phyloP scores from a whole-genome alignment of 805 yeast genomes.

The Nakazawaea ishiwadae region DNA sequence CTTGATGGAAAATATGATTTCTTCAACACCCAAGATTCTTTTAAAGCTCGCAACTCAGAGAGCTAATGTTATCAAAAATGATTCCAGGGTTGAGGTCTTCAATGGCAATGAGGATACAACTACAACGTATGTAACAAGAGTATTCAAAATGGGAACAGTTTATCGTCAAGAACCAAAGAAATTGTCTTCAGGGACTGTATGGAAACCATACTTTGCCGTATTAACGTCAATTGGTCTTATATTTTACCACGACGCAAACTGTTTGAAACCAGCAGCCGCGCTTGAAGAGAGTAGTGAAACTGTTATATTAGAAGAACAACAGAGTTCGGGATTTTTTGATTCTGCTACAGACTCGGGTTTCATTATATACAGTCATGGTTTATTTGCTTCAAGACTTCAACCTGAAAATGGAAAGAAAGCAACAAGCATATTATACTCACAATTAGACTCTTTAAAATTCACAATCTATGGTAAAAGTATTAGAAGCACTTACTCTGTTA shows the following conservation, averaged over 20 bases:
- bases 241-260: constrained; percentile 36
- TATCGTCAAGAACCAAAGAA: constrained; percentile 33
- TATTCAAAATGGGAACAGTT: constrained; percentile 35
- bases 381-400: constrained; percentile 8
- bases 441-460: constrained; percentile 23
- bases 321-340: constrained; percentile 13
- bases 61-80: not conserved
- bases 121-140: constrained; percentile 23
- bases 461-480: constrained; percentile 36
- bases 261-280: constrained; percentile 23
- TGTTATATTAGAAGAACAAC: constrained; percentile 24
- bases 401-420: not conserved
- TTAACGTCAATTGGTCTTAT: constrained; percentile 46
- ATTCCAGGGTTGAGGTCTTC: not conserved
- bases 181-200: constrained; percentile 22
- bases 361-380: constrained; percentile 7
- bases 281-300: constrained; percentile 14
- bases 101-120: not conserved
- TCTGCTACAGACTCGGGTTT: not conserved
- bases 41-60: not conserved
- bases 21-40: constrained; percentile 1
- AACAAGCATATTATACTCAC: not conserved
- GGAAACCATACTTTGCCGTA: constrained; percentile 44
- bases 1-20: not conserved
- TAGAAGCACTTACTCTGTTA: constrained; percentile 37